These are phyloP conservation scores for Pseudozyma thailandica DNA, from an alignment of 1,284 basidiomycete genomes.

Conservation along the genomic window DNA sequence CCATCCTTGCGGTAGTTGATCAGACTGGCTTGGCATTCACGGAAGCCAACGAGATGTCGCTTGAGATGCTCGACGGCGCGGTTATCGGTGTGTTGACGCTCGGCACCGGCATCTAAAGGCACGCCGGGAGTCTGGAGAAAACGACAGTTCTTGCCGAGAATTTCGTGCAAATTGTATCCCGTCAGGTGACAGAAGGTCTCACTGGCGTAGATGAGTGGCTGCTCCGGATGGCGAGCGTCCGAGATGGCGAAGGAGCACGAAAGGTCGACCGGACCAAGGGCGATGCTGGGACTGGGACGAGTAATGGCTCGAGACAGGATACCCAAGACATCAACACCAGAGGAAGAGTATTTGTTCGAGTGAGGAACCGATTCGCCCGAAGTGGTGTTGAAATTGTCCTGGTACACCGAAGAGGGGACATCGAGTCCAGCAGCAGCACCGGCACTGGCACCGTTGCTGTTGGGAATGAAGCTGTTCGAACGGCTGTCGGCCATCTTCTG, in stretches of 20 bases:
- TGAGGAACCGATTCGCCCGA: conserved; percentile 37
- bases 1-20: conserved; percentile 90
- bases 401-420: conserved; percentile 28
- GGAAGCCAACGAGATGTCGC: conserved; percentile 39
- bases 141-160: conserved; percentile 65
- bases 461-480: conserved; percentile 22
- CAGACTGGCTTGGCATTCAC: conserved; percentile 80
- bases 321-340: conserved; percentile 88
- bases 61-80: conserved; percentile 74
- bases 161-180: conserved; percentile 76
- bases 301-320: conserved; percentile 81
- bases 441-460: not conserved
- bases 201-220: conserved; percentile 87
- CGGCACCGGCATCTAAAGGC: conserved; percentile 75
- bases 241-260: conserved; percentile 89
- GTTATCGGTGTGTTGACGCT: conserved; percentile 76
- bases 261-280: conserved; percentile 88
- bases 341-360: conserved; percentile 77
- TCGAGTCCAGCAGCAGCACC: not conserved
- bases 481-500: conserved; percentile 39
- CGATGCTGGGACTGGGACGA: conserved; percentile 79
- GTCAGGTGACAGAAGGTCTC: conserved; percentile 83
- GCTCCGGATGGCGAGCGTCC: conserved; percentile 81
- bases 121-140: conserved; percentile 80
- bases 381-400: conserved; percentile 34